phyloP scores from a whole-genome alignment of 2,329 filamentous ascomycete genomes.

The Epichloe scottii region DNA sequence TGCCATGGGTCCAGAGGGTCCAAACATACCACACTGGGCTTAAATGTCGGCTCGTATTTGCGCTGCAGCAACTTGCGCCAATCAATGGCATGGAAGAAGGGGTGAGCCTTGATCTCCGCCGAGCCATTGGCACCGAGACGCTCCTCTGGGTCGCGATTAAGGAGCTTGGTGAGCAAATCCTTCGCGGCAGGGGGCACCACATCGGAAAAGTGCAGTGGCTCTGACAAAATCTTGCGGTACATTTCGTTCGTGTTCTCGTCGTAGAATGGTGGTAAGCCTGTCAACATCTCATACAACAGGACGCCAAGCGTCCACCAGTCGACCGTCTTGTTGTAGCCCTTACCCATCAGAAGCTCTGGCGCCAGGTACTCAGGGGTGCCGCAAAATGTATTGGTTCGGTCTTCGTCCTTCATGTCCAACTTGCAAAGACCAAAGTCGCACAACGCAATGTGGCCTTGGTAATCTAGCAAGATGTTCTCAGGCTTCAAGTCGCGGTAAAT shows the following conservation, averaged over 20 bases:
- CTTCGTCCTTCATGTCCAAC: constrained; percentile 98
- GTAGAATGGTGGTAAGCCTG: constrained; percentile 92
- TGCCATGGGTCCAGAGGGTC: background rate
- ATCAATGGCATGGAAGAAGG: constrained; percentile 98
- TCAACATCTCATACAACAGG: constrained; percentile 96
- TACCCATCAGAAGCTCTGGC: constrained; percentile 81
- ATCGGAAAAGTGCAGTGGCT: constrained; percentile 92
- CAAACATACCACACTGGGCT: constrained; percentile 79
- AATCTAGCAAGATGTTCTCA: constrained; percentile 94
- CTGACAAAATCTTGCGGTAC: constrained; percentile 97
- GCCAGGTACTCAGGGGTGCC: constrained; percentile 96
- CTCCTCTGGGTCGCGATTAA: constrained; percentile 85
- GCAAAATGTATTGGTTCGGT: constrained; percentile 96
- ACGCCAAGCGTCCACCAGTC: constrained; percentile 99
- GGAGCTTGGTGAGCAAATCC: constrained; percentile 76
- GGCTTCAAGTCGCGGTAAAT: constrained; percentile 71
- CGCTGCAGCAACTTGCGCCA: constrained; percentile 95
- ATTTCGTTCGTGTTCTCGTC: constrained; percentile 99
- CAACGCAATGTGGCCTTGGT: constrained; percentile 92
- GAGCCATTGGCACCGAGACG: constrained; percentile 86
- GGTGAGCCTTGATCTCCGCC: constrained; percentile 95
- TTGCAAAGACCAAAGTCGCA: constrained; percentile 98
- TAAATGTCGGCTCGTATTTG: constrained; percentile 97
- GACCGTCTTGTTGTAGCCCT: constrained; percentile 95
- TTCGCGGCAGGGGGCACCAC: constrained; percentile 87